Percentiles rank a stretch among this genome's conserved stretches.
Evolutionary conservation across 2,329 filamentous ascomycete species (phyloP).

Genomic region (Didymella pomorum): DNA sequence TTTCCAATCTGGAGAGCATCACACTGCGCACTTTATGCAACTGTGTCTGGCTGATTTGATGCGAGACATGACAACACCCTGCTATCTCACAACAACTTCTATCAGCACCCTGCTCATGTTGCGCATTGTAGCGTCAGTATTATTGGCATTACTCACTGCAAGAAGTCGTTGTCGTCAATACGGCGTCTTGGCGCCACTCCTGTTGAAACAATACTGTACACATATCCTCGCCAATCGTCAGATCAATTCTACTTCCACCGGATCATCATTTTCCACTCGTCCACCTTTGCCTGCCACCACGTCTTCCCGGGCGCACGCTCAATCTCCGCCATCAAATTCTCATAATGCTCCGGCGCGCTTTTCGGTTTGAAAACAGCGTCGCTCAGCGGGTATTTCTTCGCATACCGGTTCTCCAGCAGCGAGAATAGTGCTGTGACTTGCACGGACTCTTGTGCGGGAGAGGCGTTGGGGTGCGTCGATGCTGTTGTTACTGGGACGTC

Average conservation of each 20-base stretch:
- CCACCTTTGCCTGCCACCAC: constrained; percentile 47
- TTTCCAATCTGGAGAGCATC: too few relatives aligned
- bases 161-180: too few relatives aligned
- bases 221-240: too few relatives aligned
- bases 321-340: constrained; percentile 48
- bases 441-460: constrained; percentile 48
- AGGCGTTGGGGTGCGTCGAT: constrained; percentile 20
- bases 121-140: too few relatives aligned
- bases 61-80: too few relatives aligned
- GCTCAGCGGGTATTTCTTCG: constrained; percentile 49
- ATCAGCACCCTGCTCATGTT: too few relatives aligned
- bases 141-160: too few relatives aligned
- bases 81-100: too few relatives aligned
- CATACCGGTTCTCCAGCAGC: constrained; percentile 67
- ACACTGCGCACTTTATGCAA: too few relatives aligned
- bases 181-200: too few relatives aligned
- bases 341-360: constrained; percentile 49
- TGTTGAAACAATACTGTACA: too few relatives aligned
- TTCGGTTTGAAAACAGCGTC: constrained; percentile 41
- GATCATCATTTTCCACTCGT: constrained; percentile 51
- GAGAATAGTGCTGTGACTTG: constrained; percentile 67
- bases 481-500: constrained; percentile 19
- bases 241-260: constrained; percentile 35
- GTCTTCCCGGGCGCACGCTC: constrained; percentile 45
- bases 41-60: too few relatives aligned